These are phyloP conservation scores for Phialophora expanda DNA, from an alignment of 2,329 filamentous ascomycete species.

Conservation along the genomic window DNA sequence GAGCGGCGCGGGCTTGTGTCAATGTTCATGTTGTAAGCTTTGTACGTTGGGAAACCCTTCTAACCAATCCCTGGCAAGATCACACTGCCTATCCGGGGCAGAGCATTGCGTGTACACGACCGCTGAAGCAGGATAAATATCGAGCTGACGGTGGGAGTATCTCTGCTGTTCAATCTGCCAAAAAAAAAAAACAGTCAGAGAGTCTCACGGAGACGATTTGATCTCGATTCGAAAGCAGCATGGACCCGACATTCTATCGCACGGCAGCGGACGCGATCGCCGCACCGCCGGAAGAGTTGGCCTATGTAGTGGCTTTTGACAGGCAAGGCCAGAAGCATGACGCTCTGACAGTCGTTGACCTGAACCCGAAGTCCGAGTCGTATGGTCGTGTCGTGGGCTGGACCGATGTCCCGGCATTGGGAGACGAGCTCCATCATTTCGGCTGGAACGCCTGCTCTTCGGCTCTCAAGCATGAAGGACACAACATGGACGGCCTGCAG, in stretches of 20 bases:
- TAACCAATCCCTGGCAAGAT: background rate
- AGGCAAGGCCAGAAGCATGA: conserved; percentile 18
- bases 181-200: background rate
- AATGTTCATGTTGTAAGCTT: conserved; percentile 12
- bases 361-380: conserved; percentile 13
- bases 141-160: background rate
- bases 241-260: conserved; percentile 22
- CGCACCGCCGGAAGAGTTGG: conserved; percentile 16
- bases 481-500: conserved; percentile 18
- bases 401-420: conserved; percentile 10
- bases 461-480: conserved; percentile 18
- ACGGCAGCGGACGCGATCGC: conserved; percentile 19
- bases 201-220: background rate
- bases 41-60: background rate
- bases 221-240: background rate
- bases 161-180: background rate
- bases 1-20: background rate
- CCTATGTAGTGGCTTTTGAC: conserved; percentile 21
- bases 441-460: conserved; percentile 20
- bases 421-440: conserved; percentile 21
- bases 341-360: conserved; percentile 15
- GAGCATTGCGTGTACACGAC: background rate
- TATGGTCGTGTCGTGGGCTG: conserved; percentile 19
- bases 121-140: conserved; percentile 1
- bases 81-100: background rate